Evolutionary conservation across 1,139 yeast species (phyloP).

Genomic region (Taiozyma sp.): DNA sequence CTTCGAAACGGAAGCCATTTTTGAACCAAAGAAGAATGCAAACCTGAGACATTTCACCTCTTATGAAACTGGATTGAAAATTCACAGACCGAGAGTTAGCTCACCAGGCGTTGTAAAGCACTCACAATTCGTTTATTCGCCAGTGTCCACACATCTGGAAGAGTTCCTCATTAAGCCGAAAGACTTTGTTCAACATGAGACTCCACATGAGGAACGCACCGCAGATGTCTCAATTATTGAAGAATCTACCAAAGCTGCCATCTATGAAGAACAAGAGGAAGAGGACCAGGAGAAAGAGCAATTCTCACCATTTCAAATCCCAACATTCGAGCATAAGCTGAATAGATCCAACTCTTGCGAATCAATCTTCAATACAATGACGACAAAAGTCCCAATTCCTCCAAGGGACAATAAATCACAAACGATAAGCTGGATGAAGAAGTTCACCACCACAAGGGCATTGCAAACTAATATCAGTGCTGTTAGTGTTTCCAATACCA

Average conservation of each 20-base stretch:
- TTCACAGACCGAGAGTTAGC: conserved; percentile 3
- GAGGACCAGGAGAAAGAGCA: not conserved
- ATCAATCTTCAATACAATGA: conserved; percentile 21
- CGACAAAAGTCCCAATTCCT: conserved; percentile 15
- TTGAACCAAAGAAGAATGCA: conserved; percentile 4
- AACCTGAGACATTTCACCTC: conserved; percentile 23
- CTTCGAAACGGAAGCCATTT: not conserved
- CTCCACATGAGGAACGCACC: not conserved
- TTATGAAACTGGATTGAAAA: conserved; percentile 22
- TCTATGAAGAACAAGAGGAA: not conserved
- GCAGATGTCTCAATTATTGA: not conserved
- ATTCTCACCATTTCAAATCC: not conserved
- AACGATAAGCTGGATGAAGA: conserved; percentile 23
- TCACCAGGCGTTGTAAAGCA: conserved; percentile 19
- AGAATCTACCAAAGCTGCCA: not conserved
- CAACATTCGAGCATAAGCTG: conserved; percentile 20
- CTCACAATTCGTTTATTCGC: conserved; percentile 20
- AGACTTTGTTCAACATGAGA: not conserved
- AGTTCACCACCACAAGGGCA: conserved; percentile 11
- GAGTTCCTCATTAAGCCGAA: not conserved
- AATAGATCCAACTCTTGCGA: conserved; percentile 26
- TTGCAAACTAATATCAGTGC: not conserved
- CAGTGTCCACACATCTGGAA: conserved; percentile 2
- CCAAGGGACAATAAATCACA: conserved; percentile 20
- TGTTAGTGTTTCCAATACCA: not conserved